Percentiles rank a stretch among this genome's conserved stretches.
phyloP scores from a whole-genome alignment of 768 basidiomycete species.

The Pleurotus djamor region DNA sequence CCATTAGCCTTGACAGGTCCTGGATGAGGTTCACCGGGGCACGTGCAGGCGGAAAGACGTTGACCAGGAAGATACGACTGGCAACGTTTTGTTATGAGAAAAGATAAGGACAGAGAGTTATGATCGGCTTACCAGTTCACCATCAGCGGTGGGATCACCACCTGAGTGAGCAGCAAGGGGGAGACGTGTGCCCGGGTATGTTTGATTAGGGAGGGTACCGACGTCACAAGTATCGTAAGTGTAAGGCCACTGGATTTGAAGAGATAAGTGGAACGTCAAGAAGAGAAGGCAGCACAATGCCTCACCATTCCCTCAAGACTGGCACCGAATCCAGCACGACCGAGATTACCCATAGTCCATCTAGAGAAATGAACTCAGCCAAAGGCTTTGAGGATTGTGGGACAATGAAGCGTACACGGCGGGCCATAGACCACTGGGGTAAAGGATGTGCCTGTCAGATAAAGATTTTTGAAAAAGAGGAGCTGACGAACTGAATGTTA shows the following conservation, averaged over 20 bases:
- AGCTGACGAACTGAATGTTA: slow-evolving; percentile 19
- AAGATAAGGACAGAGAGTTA: too few relatives aligned
- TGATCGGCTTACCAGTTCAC: slow-evolving; percentile 37
- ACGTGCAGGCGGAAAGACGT: slow-evolving; percentile 38
- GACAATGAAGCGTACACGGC: slow-evolving; percentile 23
- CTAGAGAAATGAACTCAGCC: slow-evolving; percentile 15
- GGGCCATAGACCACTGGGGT: slow-evolving; percentile 31
- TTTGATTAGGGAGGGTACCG: slow-evolving; percentile 79
- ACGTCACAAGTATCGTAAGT: slow-evolving; percentile 75
- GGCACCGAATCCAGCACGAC: slow-evolving; percentile 72
- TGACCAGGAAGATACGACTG: slow-evolving; percentile 73
- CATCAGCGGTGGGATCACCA: slow-evolving; percentile 37
- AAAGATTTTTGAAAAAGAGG: too few relatives aligned
- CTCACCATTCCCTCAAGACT: slow-evolving; percentile 60
- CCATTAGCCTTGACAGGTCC: slow-evolving; percentile 44
- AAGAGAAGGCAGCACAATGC: neutral
- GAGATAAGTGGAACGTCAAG: neutral
- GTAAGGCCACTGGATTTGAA: slow-evolving; percentile 54
- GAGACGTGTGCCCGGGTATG: slow-evolving; percentile 47
- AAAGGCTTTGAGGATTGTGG: neutral
- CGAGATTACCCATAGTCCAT: slow-evolving; percentile 50
- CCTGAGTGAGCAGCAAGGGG: slow-evolving; percentile 44
- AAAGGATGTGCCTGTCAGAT: too few relatives aligned
- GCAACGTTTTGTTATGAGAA: too few relatives aligned
- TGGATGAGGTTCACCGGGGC: slow-evolving; percentile 40